Conservation (phyloP, 495 filamentous ascomycete genomes). For the Parathielavia appendiculata region DNA sequence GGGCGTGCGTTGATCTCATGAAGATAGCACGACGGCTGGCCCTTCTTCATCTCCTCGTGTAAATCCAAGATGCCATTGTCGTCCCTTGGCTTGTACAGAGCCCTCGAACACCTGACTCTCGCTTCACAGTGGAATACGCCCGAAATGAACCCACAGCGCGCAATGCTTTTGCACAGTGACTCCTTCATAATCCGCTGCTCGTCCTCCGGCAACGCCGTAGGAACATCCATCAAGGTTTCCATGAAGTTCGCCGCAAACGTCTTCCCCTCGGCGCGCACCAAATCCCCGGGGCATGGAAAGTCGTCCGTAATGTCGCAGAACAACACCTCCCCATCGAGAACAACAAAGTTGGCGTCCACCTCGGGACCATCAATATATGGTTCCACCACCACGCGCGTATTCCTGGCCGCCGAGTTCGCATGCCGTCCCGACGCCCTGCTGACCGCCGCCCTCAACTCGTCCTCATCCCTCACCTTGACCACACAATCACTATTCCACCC, state of each 20-base stretch:
- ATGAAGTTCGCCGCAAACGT: constrained; percentile 19
- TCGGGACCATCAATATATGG: constrained; percentile 38
- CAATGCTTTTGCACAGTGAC: constrained; percentile 18
- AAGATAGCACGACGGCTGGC: constrained; percentile 24
- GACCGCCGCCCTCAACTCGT: constrained; percentile 30
- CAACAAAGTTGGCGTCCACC: constrained; percentile 41
- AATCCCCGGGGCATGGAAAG: constrained; percentile 37
- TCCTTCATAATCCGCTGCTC: constrained; percentile 21
- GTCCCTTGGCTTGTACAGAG: constrained; percentile 7
- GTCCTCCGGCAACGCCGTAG: constrained; percentile 17
- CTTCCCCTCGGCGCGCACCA: background rate
- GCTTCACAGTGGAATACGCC: constrained; percentile 37
- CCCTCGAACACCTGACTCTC: constrained; percentile 25
- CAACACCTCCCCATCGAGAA: constrained; percentile 36
- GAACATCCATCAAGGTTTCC: constrained; percentile 21
- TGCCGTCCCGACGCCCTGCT: constrained; percentile 18
- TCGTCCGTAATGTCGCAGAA: constrained; percentile 42
- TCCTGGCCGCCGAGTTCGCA: constrained; percentile 14
- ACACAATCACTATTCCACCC: constrained; percentile 44
- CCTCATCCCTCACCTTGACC: constrained; percentile 31
- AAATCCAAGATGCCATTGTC: constrained; percentile 19
- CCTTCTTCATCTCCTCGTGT: background rate
- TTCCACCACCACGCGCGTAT: constrained; percentile 28
- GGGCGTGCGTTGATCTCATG: constrained; percentile 36
- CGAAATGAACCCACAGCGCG: constrained; percentile 25